These are phyloP conservation scores for Xylaria digitata DNA, from an alignment of 2,329 filamentous ascomycete species.

Conservation along the genomic window DNA sequence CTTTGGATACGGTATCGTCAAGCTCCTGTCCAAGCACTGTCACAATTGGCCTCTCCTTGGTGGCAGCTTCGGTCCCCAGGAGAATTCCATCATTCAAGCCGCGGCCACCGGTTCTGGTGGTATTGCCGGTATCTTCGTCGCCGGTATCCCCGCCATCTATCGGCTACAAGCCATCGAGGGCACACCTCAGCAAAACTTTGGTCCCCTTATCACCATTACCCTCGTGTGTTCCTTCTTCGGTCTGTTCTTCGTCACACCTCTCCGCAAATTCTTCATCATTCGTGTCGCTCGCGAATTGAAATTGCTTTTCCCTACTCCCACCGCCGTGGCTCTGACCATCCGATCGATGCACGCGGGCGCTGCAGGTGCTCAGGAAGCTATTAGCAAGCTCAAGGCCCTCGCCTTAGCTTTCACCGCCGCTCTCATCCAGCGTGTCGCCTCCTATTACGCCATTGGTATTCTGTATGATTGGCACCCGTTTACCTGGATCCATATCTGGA, in stretches of 20 bases:
- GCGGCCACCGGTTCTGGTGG: conserved; percentile 66
- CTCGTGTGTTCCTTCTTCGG: conserved; percentile 73
- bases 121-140: conserved; percentile 65
- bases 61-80: conserved; percentile 65
- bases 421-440: conserved; percentile 63
- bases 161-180: conserved; percentile 60
- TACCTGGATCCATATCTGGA: conserved; percentile 67
- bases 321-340: conserved; percentile 69
- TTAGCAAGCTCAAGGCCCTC: conserved; percentile 66
- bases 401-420: conserved; percentile 60
- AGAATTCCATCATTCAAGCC: conserved; percentile 68
- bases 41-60: conserved; percentile 63
- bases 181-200: conserved; percentile 64
- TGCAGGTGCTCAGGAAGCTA: conserved; percentile 61
- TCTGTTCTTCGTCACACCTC: conserved; percentile 70
- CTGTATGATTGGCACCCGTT: conserved; percentile 68
- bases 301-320: conserved; percentile 68
- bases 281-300: conserved; percentile 70
- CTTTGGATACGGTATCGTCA: conserved; percentile 67
- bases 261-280: conserved; percentile 76
- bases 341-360: conserved; percentile 68
- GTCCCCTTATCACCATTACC: conserved; percentile 68
- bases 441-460: conserved; percentile 67
- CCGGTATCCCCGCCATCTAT: conserved; percentile 67
- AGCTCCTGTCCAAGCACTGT: conserved; percentile 57